Percentiles rank a stretch among this genome's conserved stretches.
These are phyloP conservation scores for Cerrena zonata DNA, from an alignment of 1,284 basidiomycete species.

Conservation along the genomic window DNA sequence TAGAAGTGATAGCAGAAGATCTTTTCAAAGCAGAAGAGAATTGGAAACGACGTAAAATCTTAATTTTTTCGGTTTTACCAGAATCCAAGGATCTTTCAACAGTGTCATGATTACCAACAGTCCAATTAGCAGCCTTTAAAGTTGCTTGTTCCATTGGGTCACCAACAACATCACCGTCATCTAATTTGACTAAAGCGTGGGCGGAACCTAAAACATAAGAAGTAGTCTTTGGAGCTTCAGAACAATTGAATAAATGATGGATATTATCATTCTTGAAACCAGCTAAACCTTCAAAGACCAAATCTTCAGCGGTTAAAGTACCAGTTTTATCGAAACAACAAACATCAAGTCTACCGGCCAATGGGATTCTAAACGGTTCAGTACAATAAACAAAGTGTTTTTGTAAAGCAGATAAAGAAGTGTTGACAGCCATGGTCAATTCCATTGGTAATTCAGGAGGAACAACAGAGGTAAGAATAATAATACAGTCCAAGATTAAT, in stretches of 20 bases:
- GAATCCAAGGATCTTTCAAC: slow-evolving; percentile 42
- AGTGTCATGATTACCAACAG: slow-evolving; percentile 59
- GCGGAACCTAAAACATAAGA: slow-evolving; percentile 87
- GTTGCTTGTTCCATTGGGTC: slow-evolving; percentile 99
- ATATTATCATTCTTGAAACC: slow-evolving; percentile 68
- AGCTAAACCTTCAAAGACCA: slow-evolving; percentile 89
- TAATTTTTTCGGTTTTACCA: slow-evolving; percentile 56
- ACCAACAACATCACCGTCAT: slow-evolving; percentile 89
- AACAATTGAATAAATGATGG: slow-evolving; percentile 60
- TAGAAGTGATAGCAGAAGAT: slow-evolving; percentile 95
- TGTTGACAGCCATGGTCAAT: slow-evolving; percentile 88
- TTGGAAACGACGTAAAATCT: slow-evolving; percentile 85
- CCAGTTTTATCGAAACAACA: slow-evolving; percentile 99
- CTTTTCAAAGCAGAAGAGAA: slow-evolving; percentile 93
- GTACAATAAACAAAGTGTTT: slow-evolving; percentile 98
- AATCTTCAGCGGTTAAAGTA: slow-evolving; percentile 89
- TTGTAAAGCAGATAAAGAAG: slow-evolving; percentile 85
- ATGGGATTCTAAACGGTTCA: slow-evolving; percentile 93
- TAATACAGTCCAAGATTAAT: slow-evolving; percentile 84
- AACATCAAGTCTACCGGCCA: slow-evolving; percentile 87
- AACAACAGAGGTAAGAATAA: slow-evolving; percentile 93
- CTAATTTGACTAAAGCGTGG: slow-evolving; percentile 89
- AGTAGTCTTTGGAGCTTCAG: slow-evolving; percentile 72
- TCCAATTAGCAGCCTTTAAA: slow-evolving; percentile 63
- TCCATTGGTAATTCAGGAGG: slow-evolving; percentile 97